These are phyloP conservation scores for Neodidymelliopsis sp. DNA, from an alignment of 2,329 filamentous ascomycete species.

Conservation along the genomic window DNA sequence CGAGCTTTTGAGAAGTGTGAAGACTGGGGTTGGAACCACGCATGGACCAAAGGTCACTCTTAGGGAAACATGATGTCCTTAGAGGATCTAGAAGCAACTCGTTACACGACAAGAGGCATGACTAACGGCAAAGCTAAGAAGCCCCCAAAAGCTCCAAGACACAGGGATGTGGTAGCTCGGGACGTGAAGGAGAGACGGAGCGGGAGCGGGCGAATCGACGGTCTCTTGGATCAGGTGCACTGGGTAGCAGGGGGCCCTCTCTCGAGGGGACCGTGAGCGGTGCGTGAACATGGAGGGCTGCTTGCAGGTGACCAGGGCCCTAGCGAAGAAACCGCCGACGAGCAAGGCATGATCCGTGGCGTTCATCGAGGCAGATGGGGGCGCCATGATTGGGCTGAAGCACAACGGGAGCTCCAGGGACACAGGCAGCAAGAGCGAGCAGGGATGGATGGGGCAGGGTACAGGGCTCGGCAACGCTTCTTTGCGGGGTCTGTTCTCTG, in stretches of 20 bases:
- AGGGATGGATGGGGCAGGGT: conserved; percentile 41
- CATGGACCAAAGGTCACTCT: conserved; percentile 45
- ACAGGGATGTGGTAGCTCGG: conserved; percentile 53
- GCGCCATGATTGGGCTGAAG: conserved; percentile 48
- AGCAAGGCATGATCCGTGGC: conserved; percentile 50
- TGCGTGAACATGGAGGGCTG: conserved; percentile 47
- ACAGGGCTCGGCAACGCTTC: conserved; percentile 51
- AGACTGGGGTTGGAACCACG: conserved; percentile 46
- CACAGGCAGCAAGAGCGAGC: conserved; percentile 36
- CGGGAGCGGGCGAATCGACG: conserved; percentile 47
- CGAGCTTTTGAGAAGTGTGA: conserved; percentile 47
- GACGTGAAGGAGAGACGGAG: conserved; percentile 46
- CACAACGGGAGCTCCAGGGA: conserved; percentile 50
- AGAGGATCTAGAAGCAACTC: conserved; percentile 49
- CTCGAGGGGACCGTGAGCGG: conserved; percentile 45
- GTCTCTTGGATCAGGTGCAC: conserved; percentile 47
- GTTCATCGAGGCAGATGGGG: conserved; percentile 45
- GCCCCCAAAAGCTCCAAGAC: conserved; percentile 39
- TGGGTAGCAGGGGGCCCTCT: conserved; percentile 44
- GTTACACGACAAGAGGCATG: conserved; percentile 51
- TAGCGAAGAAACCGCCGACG: conserved; percentile 51
- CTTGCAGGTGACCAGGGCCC: conserved; percentile 45
- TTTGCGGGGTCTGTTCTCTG: conserved; percentile 49
- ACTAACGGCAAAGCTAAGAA: conserved; percentile 47
- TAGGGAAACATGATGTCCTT: conserved; percentile 50